phyloP scores from a whole-genome alignment of 352 stramenopile genomes.

The Blastocystis sp. region DNA sequence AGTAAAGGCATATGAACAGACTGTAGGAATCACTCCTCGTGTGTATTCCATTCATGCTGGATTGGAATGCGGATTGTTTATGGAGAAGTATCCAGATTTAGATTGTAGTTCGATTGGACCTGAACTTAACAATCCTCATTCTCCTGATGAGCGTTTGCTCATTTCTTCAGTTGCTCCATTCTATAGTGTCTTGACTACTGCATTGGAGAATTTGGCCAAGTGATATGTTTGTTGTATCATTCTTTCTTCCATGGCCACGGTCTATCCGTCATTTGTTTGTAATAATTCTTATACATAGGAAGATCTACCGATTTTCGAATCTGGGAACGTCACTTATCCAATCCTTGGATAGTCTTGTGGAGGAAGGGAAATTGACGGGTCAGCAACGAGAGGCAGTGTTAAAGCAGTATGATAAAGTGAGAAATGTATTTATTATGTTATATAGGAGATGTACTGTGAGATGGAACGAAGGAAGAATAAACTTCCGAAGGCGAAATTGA shows the following conservation, averaged over 20 bases:
- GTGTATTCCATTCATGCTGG: slow-evolving; percentile 67
- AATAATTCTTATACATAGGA: neutral
- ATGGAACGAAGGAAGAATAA: neutral
- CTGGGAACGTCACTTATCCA: neutral
- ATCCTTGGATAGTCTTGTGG: neutral
- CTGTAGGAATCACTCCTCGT: slow-evolving; percentile 58
- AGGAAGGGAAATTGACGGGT: neutral
- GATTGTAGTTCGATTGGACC: slow-evolving; percentile 66
- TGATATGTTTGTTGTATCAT: slow-evolving; percentile 12
- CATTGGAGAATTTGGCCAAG: slow-evolving; percentile 12
- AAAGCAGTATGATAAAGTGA: neutral
- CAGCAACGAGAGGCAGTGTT: neutral
- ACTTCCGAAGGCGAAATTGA: slow-evolving; percentile 1
- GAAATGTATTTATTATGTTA: neutral
- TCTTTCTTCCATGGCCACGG: slow-evolving; percentile 12
- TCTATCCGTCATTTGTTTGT: neutral
- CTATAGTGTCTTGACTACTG: neutral
- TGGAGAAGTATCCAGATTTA: slow-evolving; percentile 65
- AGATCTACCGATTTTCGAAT: slow-evolving; percentile 7
- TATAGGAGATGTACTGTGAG: slow-evolving; percentile 1
- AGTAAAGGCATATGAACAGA: slow-evolving; percentile 60
- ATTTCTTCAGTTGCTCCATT: slow-evolving; percentile 10
- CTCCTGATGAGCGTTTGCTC: slow-evolving; percentile 15
- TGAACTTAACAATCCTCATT: neutral
- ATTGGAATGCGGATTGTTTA: slow-evolving; percentile 67